Base-by-base conservation (phyloP, 305 asterid species). In the Fraxinus greggii region DNA sequence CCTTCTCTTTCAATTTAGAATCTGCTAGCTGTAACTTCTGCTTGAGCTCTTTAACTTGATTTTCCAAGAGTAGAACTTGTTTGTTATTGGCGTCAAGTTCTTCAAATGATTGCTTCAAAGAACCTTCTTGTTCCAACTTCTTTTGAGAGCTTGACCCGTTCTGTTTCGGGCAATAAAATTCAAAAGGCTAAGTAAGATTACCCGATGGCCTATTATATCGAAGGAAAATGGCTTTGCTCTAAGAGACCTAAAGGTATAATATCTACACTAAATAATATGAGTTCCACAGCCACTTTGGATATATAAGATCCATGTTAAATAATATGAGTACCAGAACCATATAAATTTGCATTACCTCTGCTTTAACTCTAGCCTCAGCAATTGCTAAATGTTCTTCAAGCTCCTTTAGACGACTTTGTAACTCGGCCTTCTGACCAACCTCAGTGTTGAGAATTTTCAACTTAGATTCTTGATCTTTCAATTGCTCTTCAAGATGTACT, bases 1-100 rank as follows among this genome's bases (percentile, higher is more conserved):
- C 98, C 97, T 89, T 88, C 81, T 88, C 93, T 84, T 92, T 94
- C 72, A 86, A 78, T 85, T 86, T 89, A 56, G 94, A 86, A 79
- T 92, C 92, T 75, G 90, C 92, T 38, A 86, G 75, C 89, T 89
- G 94, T 85, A 91, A 82, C 83, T 84, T 91, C 85, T 90, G 93
- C 81, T 90, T 90, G 40, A 92, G 90, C 76, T 91, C 95, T 87
- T 91, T 92, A 79, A 92, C 85, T 86, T 91, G 88, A 73, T 81
- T 89, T 87, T 89, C 89, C 32, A 92, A 85, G 73, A 77, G 56
- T 21, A 78, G 29, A 72, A 90, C 84, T 74, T 90, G 87, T 28
- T 89, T 89, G 78, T 85, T 89, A 93, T 90, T 91, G 29, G 84
- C 86, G 79, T 92, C 94, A 65, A 91, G 89, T 86, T 94, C 95